Evolutionary conservation across 352 stramenopile species (phyloP).

Genomic region (Phytophthora kernoviae): DNA sequence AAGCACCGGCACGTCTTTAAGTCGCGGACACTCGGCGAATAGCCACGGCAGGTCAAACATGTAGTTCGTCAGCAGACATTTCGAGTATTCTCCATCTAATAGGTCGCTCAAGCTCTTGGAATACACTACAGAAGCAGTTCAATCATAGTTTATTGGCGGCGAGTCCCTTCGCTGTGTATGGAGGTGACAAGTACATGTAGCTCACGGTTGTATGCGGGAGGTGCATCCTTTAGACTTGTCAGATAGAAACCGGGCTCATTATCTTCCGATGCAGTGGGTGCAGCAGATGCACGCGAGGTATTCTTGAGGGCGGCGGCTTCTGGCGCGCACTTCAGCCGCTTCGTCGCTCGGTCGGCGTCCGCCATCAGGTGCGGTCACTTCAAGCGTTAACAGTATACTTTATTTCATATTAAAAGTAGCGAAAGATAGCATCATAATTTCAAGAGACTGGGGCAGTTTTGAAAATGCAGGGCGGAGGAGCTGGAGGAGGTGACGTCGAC

Average conservation of each 20-base stretch:
- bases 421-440: not conserved
- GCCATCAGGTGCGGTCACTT: slow-evolving; percentile 22
- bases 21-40: slow-evolving; percentile 59
- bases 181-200: not conserved
- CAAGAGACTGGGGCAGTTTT: not conserved
- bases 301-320: not conserved
- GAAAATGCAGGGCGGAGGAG: slow-evolving; percentile 42
- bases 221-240: slow-evolving; percentile 38
- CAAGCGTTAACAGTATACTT: slow-evolving; percentile 10
- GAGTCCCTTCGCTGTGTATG: not conserved
- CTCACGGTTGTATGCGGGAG: slow-evolving; percentile 55
- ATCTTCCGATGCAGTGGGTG: not conserved
- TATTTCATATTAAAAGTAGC: not conserved
- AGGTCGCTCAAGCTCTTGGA: slow-evolving; percentile 51
- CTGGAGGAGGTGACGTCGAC: slow-evolving; percentile 64
- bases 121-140: slow-evolving; percentile 31
- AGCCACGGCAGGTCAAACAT: slow-evolving; percentile 83
- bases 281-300: not conserved
- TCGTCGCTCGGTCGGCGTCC: slow-evolving; percentile 14
- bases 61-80: slow-evolving; percentile 82
- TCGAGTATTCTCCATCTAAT: slow-evolving; percentile 61
- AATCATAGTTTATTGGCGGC: not conserved
- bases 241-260: slow-evolving; percentile 37
- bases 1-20: slow-evolving; percentile 68
- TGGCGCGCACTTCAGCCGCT: slow-evolving; percentile 30